Conservation (phyloP, 164 flowering plant species). For the Magnolia changhungtana region DNA sequence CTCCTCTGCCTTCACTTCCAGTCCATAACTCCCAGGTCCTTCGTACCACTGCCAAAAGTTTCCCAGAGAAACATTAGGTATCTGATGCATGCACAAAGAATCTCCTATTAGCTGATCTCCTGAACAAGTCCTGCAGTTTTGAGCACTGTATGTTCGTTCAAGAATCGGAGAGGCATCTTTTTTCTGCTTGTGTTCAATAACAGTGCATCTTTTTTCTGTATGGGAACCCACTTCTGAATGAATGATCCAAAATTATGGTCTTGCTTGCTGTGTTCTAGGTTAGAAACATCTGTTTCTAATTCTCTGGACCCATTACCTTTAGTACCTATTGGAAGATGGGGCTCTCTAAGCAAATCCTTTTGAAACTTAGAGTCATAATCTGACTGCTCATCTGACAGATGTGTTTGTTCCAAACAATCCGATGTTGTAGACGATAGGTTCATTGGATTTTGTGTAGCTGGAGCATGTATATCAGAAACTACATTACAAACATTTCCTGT, state of each 20-base stretch:
- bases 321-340: too few species aligned
- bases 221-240: constrained; percentile 48
- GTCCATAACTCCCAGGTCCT: too few species aligned
- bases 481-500: constrained; percentile 5
- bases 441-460: constrained; percentile 6
- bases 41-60: too few species aligned
- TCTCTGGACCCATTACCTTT: constrained; percentile 19
- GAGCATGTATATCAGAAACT: constrained; percentile 10
- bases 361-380: neutral
- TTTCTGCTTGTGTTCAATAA: constrained; percentile 11
- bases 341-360: constrained; percentile 9
- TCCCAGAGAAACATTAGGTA: too few species aligned
- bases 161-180: too few species aligned
- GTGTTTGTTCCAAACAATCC: constrained; percentile 7
- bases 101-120: too few species aligned
- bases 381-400: constrained; percentile 10
- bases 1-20: too few species aligned
- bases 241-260: constrained; percentile 28
- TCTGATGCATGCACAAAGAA: too few species aligned
- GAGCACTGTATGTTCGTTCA: too few species aligned
- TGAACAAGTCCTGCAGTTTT: too few species aligned
- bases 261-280: constrained; percentile 25
- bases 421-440: constrained; percentile 11
- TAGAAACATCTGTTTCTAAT: constrained; percentile 23
- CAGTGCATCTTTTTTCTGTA: constrained; percentile 32